Conservation (phyloP, 164 flowering plant genomes). For the Annona squamosa region DNA sequence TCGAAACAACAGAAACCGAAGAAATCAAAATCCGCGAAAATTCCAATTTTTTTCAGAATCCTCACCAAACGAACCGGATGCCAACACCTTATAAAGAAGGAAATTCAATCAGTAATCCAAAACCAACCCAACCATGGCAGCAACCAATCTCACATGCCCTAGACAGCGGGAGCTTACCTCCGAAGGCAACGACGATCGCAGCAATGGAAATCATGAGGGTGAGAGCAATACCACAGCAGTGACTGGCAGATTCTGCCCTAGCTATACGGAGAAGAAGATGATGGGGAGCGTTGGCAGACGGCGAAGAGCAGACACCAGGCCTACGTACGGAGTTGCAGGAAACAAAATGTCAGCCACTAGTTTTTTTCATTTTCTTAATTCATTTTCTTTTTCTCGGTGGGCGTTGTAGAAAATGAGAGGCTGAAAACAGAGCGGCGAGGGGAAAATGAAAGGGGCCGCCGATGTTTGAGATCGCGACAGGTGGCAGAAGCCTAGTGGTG, state of each 20-base stretch:
- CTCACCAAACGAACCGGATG: constrained; percentile 9
- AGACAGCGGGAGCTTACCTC: not conserved
- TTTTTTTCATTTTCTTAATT: constrained; percentile 3
- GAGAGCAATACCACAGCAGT: constrained; percentile 3
- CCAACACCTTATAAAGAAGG: constrained; percentile 6
- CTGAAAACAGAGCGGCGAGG: constrained; percentile 11
- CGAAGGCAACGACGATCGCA: not conserved
- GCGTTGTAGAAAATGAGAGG: constrained; percentile 21
- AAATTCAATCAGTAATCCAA: not conserved
- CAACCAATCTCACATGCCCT: not conserved
- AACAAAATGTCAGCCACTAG: constrained; percentile 59
- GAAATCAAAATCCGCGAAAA: not conserved
- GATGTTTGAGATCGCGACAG: not conserved
- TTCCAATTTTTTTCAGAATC: constrained; percentile 4
- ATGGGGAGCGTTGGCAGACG: not conserved
- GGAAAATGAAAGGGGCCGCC: not conserved
- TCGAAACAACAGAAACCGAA: not conserved
- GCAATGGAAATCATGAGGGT: not conserved
- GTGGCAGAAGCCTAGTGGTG: not conserved
- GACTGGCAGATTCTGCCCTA: constrained; percentile 10
- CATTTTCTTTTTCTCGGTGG: not conserved
- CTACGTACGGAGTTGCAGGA: not conserved
- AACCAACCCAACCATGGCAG: not conserved
- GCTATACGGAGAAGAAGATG: not conserved
- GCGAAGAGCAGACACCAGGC: not conserved